phyloP scores from a whole-genome alignment of 2,329 filamentous ascomycete genomes.

The Mollisia scopiformis region DNA sequence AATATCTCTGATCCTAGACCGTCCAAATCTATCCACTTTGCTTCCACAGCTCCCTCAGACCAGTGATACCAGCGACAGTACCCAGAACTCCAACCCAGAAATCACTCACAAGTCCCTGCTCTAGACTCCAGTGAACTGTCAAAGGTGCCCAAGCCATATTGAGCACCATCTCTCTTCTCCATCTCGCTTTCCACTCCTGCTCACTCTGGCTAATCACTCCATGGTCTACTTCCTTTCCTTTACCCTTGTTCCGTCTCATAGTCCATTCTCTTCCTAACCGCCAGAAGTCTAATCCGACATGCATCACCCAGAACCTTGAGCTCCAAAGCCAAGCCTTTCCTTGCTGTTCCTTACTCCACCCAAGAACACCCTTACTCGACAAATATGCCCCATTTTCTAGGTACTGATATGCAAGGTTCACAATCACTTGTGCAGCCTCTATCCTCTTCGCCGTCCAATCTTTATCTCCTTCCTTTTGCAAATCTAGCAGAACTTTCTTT shows the following conservation, averaged over 20 bases:
- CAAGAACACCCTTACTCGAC: conserved; percentile 70
- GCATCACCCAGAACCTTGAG: conserved; percentile 77
- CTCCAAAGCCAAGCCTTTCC: conserved; percentile 70
- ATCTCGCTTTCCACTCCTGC: conserved; percentile 43
- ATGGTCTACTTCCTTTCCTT: conserved; percentile 35
- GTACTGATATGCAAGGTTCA: conserved; percentile 72
- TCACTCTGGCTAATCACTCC: conserved; percentile 37
- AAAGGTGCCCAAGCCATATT: conserved; percentile 81
- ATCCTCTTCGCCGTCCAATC: conserved; percentile 54
- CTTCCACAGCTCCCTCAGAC: conserved; percentile 48
- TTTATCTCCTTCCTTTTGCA: conserved; percentile 19
- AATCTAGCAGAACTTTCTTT: conserved; percentile 44
- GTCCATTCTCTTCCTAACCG: conserved; percentile 50
- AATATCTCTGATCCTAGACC: neutral
- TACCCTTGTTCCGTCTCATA: conserved; percentile 35
- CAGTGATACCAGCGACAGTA: conserved; percentile 49
- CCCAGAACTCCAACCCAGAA: conserved; percentile 62
- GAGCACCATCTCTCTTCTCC: conserved; percentile 68
- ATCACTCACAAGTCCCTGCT: conserved; percentile 65
- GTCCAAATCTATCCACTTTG: conserved; percentile 20
- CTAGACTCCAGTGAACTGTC: conserved; percentile 81
- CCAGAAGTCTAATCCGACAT: conserved; percentile 76
- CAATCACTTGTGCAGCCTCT: conserved; percentile 68
- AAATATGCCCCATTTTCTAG: conserved; percentile 87
- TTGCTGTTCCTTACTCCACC: conserved; percentile 58